phyloP scores from a whole-genome alignment of 495 filamentous ascomycete species.

The Rhypophila decipiens region DNA sequence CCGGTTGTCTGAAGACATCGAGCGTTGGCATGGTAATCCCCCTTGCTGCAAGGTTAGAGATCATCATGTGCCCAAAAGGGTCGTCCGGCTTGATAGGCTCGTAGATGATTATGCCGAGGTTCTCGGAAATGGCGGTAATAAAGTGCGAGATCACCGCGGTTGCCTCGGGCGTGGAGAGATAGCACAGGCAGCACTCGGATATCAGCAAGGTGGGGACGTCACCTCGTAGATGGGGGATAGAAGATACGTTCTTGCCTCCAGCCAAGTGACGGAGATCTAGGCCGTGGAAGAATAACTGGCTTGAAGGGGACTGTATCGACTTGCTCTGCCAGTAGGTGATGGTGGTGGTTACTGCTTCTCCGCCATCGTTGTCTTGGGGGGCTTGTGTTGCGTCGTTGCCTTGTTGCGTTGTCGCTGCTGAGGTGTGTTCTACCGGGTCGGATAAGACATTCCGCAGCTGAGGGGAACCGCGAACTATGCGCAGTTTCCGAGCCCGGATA shows the following conservation, averaged over 20 bases:
- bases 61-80: conserved; percentile 84
- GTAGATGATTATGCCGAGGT: conserved; percentile 69
- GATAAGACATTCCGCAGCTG: conserved; percentile 25
- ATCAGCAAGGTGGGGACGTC: conserved; percentile 72
- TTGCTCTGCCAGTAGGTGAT: conserved; percentile 18
- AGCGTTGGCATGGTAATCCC: conserved; percentile 81
- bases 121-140: conserved; percentile 44
- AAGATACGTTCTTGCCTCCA: background rate
- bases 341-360: conserved; percentile 12
- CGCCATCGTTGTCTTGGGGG: conserved; percentile 9
- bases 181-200: conserved; percentile 92
- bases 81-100: conserved; percentile 81
- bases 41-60: conserved; percentile 79
- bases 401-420: background rate
- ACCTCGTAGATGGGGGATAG: conserved; percentile 27
- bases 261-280: conserved; percentile 68
- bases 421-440: conserved; percentile 5
- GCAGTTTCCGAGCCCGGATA: conserved; percentile 59
- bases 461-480: conserved; percentile 23
- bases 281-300: conserved; percentile 67
- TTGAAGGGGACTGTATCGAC: conserved; percentile 2
- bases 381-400: conserved; percentile 7
- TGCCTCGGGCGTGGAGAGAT: conserved; percentile 61
- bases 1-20: conserved; percentile 57
- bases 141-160: conserved; percentile 62